phyloP scores from a whole-genome alignment of 106 monocot species.

The Xerophyta viscosa region DNA sequence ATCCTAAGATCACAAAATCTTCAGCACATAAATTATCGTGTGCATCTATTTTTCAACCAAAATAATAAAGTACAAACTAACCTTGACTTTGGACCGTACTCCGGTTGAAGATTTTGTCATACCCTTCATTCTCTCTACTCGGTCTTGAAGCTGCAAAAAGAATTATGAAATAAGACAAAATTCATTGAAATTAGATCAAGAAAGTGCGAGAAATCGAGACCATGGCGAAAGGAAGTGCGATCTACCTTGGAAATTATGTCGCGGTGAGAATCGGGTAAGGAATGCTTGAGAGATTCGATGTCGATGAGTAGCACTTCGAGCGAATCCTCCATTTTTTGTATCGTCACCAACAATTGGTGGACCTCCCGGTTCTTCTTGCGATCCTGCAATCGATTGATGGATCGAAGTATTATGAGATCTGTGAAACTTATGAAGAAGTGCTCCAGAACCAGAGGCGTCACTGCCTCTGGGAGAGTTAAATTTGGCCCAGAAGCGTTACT shows the following conservation, averaged over 20 bases:
- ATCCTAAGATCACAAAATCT: conserved; percentile 28
- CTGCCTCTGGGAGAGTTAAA: too few species aligned
- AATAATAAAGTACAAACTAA: background rate
- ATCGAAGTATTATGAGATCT: too few species aligned
- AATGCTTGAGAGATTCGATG: conserved; percentile 27
- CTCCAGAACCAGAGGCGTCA: too few species aligned
- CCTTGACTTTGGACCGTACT: conserved; percentile 53
- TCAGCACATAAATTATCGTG: background rate
- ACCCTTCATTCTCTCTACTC: conserved; percentile 19
- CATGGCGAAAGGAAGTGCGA: too few species aligned
- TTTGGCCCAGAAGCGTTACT: too few species aligned
- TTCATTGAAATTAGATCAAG: background rate
- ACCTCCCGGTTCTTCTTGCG: too few species aligned
- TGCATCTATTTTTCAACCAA: background rate
- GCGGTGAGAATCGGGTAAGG: conserved; percentile 8
- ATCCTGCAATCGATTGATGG: too few species aligned
- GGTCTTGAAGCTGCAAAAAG: conserved; percentile 22
- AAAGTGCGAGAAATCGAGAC: background rate
- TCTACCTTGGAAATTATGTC: conserved; percentile 26
- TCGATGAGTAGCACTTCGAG: conserved; percentile 24
- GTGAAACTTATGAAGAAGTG: too few species aligned
- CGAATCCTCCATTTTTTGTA: conserved; percentile 41
- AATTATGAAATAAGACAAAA: background rate
- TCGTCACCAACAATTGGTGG: too few species aligned
- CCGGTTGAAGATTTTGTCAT: conserved; percentile 12